phyloP scores from a whole-genome alignment of 2,329 filamentous ascomycete species.

The Diaporthe citriasiana region DNA sequence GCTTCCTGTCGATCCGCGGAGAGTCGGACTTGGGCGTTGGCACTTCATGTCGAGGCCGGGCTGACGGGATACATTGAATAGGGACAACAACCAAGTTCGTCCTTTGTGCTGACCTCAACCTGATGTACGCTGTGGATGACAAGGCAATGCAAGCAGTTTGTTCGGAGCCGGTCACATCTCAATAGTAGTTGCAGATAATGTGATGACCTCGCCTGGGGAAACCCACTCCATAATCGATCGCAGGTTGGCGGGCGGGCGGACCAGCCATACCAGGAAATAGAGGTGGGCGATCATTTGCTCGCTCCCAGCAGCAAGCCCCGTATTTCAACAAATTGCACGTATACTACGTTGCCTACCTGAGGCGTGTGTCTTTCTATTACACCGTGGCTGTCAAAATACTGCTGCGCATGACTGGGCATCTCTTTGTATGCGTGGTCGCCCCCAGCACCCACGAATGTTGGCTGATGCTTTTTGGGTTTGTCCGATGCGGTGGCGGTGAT shows the following conservation, averaged over 20 bases:
- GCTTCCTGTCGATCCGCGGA: constrained; percentile 7
- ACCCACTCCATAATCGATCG: neutral
- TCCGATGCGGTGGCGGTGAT: neutral
- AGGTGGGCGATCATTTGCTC: neutral
- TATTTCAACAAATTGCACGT: neutral
- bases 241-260: neutral
- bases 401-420: constrained; percentile 7
- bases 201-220: constrained; percentile 10
- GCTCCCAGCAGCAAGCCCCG: no score
- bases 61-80: constrained; percentile 1
- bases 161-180: neutral
- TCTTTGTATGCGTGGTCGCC: constrained; percentile 13
- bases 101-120: constrained; percentile 22
- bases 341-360: neutral
- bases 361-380: no score
- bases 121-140: constrained; percentile 18
- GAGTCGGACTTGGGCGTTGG: constrained; percentile 1
- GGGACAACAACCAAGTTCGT: neutral
- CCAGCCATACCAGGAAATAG: neutral
- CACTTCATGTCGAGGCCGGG: constrained; percentile 15
- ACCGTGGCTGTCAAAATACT: neutral
- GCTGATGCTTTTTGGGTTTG: neutral
- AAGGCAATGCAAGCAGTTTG: neutral
- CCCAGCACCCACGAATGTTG: neutral
- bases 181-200: constrained; percentile 4